phyloP scores from a whole-genome alignment of 2,329 filamentous ascomycete genomes.

The Akanthomyces uredinophilus region DNA sequence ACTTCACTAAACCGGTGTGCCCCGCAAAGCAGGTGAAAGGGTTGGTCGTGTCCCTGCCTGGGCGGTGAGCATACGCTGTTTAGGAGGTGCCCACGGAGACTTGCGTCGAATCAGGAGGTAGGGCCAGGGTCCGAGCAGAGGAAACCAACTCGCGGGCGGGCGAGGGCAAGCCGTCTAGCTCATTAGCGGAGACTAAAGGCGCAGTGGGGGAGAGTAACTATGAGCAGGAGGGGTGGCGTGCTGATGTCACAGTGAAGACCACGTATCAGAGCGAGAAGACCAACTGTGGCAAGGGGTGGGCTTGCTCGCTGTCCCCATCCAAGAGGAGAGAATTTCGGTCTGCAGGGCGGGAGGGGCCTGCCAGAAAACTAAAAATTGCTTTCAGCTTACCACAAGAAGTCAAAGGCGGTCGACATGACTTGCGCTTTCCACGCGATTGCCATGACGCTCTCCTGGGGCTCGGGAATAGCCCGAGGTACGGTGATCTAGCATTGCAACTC shows the following conservation, averaged over 20 bases:
- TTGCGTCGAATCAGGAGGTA: slow-evolving; percentile 5
- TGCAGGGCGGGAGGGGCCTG: neutral
- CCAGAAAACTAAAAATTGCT: too few relatives aligned
- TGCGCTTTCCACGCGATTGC: neutral
- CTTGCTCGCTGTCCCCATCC: neutral
- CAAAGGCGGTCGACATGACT: neutral
- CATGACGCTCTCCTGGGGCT: neutral
- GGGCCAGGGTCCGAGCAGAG: slow-evolving; percentile 8
- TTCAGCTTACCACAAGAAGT: neutral
- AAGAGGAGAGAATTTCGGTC: neutral
- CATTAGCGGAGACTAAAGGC: neutral
- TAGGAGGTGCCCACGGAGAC: neutral
- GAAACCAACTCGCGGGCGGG: neutral
- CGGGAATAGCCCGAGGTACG: slow-evolving; percentile 2
- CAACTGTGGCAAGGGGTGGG: neutral
- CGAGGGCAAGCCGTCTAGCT: neutral
- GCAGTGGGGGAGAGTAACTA: neutral
- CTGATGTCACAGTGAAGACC: neutral
- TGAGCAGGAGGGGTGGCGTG: neutral
- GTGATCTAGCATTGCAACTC: neutral
- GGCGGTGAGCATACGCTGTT: slow-evolving; percentile 1
- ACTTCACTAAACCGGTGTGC: neutral
- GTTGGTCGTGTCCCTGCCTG: neutral
- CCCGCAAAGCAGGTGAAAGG: neutral
- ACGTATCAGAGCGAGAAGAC: neutral